Conservation (phyloP, 2,329 filamentous ascomycete genomes). For the Myriosclerotinia duriaeana region DNA sequence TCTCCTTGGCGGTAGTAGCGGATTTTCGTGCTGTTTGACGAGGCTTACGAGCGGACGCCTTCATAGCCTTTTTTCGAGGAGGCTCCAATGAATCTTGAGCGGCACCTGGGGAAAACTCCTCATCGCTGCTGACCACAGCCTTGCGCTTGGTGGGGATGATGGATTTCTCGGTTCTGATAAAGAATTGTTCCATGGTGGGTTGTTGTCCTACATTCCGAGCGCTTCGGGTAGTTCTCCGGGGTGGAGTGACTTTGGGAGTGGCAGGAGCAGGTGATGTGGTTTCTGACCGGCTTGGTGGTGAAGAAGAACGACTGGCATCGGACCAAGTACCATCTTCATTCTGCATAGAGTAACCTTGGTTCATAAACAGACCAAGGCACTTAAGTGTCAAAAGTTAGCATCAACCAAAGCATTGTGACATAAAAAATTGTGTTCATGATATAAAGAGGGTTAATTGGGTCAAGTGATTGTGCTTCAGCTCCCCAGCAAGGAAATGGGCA, state of each 20-base stretch:
- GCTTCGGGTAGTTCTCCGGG: not conserved
- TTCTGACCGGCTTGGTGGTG: not conserved
- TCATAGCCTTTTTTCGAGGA: not conserved
- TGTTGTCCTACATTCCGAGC: not conserved
- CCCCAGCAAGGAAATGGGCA: not conserved
- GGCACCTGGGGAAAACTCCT: not conserved
- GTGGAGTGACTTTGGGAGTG: not conserved
- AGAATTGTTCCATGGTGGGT: conserved; percentile 2
- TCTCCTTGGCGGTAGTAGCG: not conserved
- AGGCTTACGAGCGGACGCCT: not conserved
- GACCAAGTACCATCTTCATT: conserved; percentile 5
- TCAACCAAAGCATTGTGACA: too few relatives aligned
- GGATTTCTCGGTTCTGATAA: not conserved
- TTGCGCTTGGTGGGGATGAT: not conserved
- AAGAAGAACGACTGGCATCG: not conserved
- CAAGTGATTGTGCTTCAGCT: not conserved
- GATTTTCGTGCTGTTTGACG: not conserved
- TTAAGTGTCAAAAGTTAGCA: conserved; percentile 8
- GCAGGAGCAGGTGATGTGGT: not conserved
- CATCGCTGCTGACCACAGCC: not conserved
- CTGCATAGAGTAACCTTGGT: conserved; percentile 2
- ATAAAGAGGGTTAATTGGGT: not conserved
- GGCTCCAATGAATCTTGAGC: not conserved
- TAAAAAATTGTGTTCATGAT: not conserved
- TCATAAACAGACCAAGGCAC: not conserved